Evolutionary conservation across 202 grass and related monocot genomes (phyloP), one percentile per base, ranked within the genome.

Genomic region (Musa balbisiana): DNA sequence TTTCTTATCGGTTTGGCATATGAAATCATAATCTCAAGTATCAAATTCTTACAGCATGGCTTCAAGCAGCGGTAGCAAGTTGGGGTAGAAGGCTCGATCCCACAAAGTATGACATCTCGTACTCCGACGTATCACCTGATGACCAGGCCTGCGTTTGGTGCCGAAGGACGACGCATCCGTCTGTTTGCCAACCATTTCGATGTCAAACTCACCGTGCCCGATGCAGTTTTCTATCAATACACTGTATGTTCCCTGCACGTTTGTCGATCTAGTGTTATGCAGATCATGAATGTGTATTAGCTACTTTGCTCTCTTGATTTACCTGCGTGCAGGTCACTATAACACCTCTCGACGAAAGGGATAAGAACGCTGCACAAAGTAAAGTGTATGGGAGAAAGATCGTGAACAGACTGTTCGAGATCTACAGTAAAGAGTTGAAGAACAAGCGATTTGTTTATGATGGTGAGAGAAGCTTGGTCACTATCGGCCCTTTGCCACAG

Each of bases 161-260:
- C 53, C 73, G 86, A 89, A 69, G 93, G 93, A 74, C 77, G 60
- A 62, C 86, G 20, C 59, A 89, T 97, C 73, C 82, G 62, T 69
- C 82, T 97, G 62, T 76, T 91, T 49, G 83, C 90, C 11, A 97
- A 97, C 54, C 90, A 97, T 78, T 97, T 97, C 59, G 77, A 79
- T 74, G 93, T 97, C 75, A 83, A 82, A 71, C 80, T 89, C 78
- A 89, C 63, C 52, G 53, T 49, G 62, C 74, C 27, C 69, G 84
- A 92, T 82, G 83, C 84, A 11, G 80, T 92, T 68, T 97, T 97
- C 82, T 84, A 97, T 81, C 87, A 97, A 56, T 92, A 97, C 80
- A 86, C 58, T 73, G 93, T 97, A 97, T 80, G 53, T 51, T 12
- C 43, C 3, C 2, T 62, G 69, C 10, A 10, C 25, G 15, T 62